Percentiles rank a stretch among this genome's conserved stretches.
phyloP scores from a whole-genome alignment of 1,284 basidiomycete species.

The Ustilago loliicola region DNA sequence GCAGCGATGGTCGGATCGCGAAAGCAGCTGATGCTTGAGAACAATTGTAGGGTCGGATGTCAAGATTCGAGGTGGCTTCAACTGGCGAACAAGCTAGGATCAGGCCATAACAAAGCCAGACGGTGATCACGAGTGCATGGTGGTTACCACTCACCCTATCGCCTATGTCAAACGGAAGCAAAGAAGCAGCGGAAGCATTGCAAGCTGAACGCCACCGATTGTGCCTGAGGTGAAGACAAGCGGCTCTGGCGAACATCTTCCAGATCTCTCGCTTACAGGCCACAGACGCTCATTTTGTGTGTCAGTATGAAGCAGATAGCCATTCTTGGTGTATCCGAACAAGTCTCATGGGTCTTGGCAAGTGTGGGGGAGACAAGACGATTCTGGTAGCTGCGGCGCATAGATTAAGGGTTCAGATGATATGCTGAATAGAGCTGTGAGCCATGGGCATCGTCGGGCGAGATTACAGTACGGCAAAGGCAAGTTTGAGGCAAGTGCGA shows the following conservation, averaged over 20 bases:
- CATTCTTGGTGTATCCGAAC: neutral
- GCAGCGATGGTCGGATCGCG: constrained; percentile 25
- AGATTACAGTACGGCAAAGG: neutral
- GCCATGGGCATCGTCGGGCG: neutral
- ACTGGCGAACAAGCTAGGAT: neutral
- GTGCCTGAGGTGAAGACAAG: too few relatives aligned
- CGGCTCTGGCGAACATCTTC: too few relatives aligned
- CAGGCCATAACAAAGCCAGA: neutral
- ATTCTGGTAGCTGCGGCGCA: too few relatives aligned
- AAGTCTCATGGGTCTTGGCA: neutral
- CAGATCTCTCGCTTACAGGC: too few relatives aligned
- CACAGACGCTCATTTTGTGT: too few relatives aligned
- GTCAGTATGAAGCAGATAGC: neutral
- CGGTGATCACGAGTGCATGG: neutral
- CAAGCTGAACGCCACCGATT: neutral
- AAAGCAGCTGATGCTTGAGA: neutral
- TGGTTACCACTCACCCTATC: too few relatives aligned
- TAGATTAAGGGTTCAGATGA: too few relatives aligned
- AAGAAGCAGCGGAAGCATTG: neutral
- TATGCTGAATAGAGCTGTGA: too few relatives aligned
- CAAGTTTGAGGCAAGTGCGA: neutral
- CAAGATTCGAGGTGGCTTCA: neutral
- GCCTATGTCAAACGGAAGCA: neutral
- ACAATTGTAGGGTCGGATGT: neutral
- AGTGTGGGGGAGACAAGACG: neutral